Evolutionary conservation across 345 rosid species (phyloP).

Genomic region (Heritiera fomes): DNA sequence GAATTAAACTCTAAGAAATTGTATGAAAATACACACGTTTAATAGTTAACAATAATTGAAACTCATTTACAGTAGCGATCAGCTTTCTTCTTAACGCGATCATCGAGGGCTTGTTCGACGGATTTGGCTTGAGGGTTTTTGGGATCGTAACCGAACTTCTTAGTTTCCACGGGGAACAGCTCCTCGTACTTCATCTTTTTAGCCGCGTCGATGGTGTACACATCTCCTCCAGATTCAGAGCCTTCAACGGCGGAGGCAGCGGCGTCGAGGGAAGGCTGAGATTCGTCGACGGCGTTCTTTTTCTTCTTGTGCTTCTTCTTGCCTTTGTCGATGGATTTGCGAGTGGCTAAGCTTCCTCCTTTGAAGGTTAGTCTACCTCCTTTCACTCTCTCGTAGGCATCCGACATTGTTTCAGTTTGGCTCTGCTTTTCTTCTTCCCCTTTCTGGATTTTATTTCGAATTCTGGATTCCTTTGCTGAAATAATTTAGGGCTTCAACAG

Average conservation of each 20-base stretch:
- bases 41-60: neutral
- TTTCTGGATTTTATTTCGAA: neutral
- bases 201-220: constrained; percentile 85
- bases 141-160: constrained; percentile 72
- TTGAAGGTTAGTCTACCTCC: constrained; percentile 81
- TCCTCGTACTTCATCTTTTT: constrained; percentile 79
- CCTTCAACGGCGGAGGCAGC: constrained; percentile 18
- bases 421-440: neutral
- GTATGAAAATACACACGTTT: neutral
- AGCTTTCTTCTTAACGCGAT: constrained; percentile 93
- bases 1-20: neutral
- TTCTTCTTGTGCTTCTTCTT: constrained; percentile 56
- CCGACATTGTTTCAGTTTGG: constrained; percentile 45
- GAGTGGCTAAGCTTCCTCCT: constrained; percentile 69
- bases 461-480: neutral
- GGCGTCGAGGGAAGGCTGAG: constrained; percentile 25
- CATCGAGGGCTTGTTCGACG: constrained; percentile 79
- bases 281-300: constrained; percentile 27
- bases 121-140: constrained; percentile 46
- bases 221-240: constrained; percentile 27
- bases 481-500: neutral
- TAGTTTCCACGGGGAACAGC: constrained; percentile 84
- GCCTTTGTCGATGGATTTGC: constrained; percentile 70
- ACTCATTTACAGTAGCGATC: constrained; percentile 91
- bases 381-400: constrained; percentile 66